Conservation (phyloP, 2,329 filamentous ascomycete genomes). For the Stagonosporopsis rhizophila region DNA sequence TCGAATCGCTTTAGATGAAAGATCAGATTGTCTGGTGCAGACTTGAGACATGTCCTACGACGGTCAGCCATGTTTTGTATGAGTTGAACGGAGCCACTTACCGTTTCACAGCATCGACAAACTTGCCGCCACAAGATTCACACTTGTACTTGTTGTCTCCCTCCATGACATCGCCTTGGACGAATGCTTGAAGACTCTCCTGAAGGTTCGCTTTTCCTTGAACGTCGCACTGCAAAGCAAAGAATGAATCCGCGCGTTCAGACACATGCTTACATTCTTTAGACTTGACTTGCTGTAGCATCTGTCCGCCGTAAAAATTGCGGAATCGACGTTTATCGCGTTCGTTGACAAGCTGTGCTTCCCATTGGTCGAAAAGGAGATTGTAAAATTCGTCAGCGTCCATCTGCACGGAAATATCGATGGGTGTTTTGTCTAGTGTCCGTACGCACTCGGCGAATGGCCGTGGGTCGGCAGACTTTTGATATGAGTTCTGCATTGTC, state of each 20-base stretch:
- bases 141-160: constrained; percentile 99
- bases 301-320: constrained; percentile 87
- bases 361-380: constrained; percentile 88
- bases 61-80: constrained; percentile 19
- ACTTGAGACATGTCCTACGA: constrained; percentile 81
- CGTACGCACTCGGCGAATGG: constrained; percentile 77
- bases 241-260: constrained; percentile 87
- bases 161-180: constrained; percentile 95
- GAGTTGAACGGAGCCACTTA: constrained; percentile 42
- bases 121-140: constrained; percentile 80
- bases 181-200: constrained; percentile 92
- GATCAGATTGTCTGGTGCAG: constrained; percentile 91
- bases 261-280: constrained; percentile 95
- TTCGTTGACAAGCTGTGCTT: constrained; percentile 74
- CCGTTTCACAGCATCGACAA: constrained; percentile 90
- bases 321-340: constrained; percentile 77
- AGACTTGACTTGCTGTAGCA: constrained; percentile 94
- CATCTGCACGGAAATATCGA: constrained; percentile 92
- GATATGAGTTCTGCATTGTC: constrained; percentile 82
- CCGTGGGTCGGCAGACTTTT: constrained; percentile 75
- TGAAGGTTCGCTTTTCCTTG: constrained; percentile 85
- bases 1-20: constrained; percentile 93
- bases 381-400: constrained; percentile 99
- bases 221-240: constrained; percentile 94
- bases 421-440: constrained; percentile 80